Percentiles rank a stretch among this genome's conserved stretches.
Evolutionary conservation across 192 early-diverging fungal species (phyloP).

Genomic region (Cladochytrium replicatum): DNA sequence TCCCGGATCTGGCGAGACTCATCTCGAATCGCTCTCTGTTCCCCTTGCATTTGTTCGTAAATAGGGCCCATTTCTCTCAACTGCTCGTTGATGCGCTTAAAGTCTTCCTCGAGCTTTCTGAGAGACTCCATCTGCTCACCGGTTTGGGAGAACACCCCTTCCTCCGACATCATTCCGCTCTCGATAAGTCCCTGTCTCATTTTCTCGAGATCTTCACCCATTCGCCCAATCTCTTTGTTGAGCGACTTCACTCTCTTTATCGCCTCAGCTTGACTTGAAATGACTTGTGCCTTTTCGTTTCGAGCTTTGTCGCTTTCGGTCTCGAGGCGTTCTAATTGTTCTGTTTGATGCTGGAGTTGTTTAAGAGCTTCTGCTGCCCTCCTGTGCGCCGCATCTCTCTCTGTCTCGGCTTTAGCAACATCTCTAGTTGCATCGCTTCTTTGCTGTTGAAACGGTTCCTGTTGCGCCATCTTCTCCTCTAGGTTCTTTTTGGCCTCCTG

Average conservation of each 20-base stretch:
- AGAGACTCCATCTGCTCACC: no score
- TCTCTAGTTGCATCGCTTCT: not conserved
- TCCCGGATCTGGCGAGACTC: no score
- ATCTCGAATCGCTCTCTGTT: no score
- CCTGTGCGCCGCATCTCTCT: not conserved
- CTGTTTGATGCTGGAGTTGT: not conserved
- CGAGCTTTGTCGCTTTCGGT: not conserved
- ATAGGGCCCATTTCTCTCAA: no score
- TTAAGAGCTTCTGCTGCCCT: conserved; percentile 1
- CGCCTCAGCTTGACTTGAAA: conserved; percentile 5
- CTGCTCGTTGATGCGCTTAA: no score
- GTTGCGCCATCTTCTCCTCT: not conserved
- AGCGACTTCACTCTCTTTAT: not conserved
- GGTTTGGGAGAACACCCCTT: no score
- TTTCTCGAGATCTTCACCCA: no score
- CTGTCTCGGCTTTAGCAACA: not conserved
- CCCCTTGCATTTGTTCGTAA: no score
- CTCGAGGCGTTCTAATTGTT: conserved; percentile 16
- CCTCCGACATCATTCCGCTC: no score
- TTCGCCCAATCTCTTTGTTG: conserved; percentile 1
- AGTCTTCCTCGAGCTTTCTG: no score
- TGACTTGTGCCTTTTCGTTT: not conserved
- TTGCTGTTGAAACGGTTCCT: conserved; percentile 1
- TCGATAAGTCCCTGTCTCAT: no score
- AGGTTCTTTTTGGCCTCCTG: no score